Base-by-base conservation (phyloP, 1,139 yeast genomes). In the Komagataea norvegica region DNA sequence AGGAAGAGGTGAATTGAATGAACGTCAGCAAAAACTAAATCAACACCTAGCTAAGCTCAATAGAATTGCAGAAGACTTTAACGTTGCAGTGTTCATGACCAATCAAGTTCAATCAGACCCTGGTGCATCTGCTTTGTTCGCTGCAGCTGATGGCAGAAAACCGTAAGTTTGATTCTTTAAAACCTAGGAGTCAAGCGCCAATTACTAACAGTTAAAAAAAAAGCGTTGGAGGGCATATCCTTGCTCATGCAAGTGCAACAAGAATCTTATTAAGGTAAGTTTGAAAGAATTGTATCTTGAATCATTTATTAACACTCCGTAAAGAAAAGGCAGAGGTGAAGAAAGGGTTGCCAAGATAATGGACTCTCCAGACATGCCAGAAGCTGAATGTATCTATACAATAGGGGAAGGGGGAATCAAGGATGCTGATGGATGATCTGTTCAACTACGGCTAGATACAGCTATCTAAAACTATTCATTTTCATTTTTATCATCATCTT, bases 31-130 rank as follows among this genome's bases (percentile, higher is more conserved):
- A 46, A 74, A 67, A 40, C 54, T 76, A 36, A 76, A 77, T 45
- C 81, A 76, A 45, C 79, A 76, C 63, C 60, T 77, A 33, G 65
- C 73, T 6, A 62, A 69, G 38, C 57, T 76, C 38, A 72, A 68
- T 37, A 62, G 79, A 43, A 54, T 75, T 32, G 73, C 80, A 1
- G 82, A 76, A 49, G 81, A 75, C 47, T 76, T 71, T 52, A 76
- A 77, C 44, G 60, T 74, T 28, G 80, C 82, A 0, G 74, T 75
- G 1, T 74, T 77, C 45, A 59, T 76, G 60, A 76, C 82, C 2
- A 76, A 76, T 42, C 82, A 77, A 52, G 81, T 75, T 9, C 83
- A 77, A 53, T 72, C 79, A n/a, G 82, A 77, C 48, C 82, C 82
- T 1, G 83, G 83, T 31, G 83, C 82, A 0, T 73, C 79, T 38